A percentile compares a stretch with the other conserved stretches of the same genome.
Conservation (phyloP, 2,329 filamentous ascomycete genomes). For the Microdochium trichocladiopsis region DNA sequence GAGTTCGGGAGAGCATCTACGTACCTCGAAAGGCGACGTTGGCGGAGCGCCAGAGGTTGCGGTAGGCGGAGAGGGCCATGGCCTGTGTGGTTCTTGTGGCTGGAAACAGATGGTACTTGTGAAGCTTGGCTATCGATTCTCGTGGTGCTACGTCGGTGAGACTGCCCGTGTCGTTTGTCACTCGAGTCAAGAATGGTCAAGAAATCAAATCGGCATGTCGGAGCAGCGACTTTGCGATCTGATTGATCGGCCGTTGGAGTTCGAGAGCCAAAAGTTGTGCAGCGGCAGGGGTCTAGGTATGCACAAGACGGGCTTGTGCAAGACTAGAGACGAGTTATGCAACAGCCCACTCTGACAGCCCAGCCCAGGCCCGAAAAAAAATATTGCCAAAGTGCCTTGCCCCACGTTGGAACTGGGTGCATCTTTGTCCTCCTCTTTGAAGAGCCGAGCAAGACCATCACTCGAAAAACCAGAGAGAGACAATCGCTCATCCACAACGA, state of each 20-base stretch:
- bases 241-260: no score
- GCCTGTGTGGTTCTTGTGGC: not conserved
- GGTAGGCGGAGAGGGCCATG: conserved; percentile 72
- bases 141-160: no score
- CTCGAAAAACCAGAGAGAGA: no score
- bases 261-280: no score
- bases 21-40: conserved; percentile 78
- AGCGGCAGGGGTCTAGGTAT: no score
- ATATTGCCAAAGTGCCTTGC: conserved; percentile 7
- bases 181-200: no score
- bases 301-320: no score
- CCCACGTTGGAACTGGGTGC: conserved; percentile 3
- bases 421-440: conserved; percentile 7
- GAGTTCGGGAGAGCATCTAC: conserved; percentile 3
- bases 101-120: not conserved
- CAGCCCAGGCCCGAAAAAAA: conserved; percentile 4
- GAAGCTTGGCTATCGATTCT: not conserved
- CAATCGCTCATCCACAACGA: conserved; percentile 33
- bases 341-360: not conserved
- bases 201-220: no score
- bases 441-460: conserved; percentile 5
- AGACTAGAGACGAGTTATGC: no score
- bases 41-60: conserved; percentile 73
- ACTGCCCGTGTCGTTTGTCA: no score
- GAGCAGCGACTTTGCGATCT: no score